These are phyloP conservation scores for Xylaria sp. DNA, from an alignment of 2,329 filamentous ascomycete species.

Conservation along the genomic window DNA sequence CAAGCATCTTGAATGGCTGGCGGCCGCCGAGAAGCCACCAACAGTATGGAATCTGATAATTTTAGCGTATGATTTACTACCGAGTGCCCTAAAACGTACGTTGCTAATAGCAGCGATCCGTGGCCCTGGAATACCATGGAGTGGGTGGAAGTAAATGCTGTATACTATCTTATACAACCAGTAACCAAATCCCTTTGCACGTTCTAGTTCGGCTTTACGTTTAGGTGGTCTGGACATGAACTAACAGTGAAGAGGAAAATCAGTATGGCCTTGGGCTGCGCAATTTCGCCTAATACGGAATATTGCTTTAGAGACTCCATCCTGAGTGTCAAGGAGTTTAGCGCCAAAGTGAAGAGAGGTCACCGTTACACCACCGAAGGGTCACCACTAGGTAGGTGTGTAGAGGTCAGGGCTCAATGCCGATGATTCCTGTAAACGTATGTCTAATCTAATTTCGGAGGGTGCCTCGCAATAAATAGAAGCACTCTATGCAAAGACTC, in stretches of 20 bases:
- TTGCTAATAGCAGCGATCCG: slow-evolving; percentile 6
- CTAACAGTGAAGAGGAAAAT: neutral
- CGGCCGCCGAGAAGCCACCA: neutral
- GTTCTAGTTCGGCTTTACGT: neutral
- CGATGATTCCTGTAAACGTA: no score
- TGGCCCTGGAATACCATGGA: slow-evolving; percentile 4
- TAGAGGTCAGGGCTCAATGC: no score
- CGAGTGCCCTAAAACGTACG: neutral
- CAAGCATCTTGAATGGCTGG: slow-evolving; percentile 8
- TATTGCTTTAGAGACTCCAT: no score
- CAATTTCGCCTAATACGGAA: no score
- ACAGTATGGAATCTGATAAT: slow-evolving; percentile 8
- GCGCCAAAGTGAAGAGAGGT: no score
- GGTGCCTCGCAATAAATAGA: no score
- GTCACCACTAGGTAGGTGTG: no score
- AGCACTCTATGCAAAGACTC: no score
- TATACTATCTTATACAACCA: slow-evolving; percentile 1
- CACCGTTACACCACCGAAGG: no score
- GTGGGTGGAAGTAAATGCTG: slow-evolving; percentile 8
- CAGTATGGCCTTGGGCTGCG: neutral
- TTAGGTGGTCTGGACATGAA: neutral
- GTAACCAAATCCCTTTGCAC: neutral
- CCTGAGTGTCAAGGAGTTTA: no score
- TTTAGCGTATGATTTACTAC: neutral
- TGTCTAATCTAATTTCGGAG: no score